Base-by-base conservation (phyloP, 208 protist species). In the Leishmania amazonensis region DNA sequence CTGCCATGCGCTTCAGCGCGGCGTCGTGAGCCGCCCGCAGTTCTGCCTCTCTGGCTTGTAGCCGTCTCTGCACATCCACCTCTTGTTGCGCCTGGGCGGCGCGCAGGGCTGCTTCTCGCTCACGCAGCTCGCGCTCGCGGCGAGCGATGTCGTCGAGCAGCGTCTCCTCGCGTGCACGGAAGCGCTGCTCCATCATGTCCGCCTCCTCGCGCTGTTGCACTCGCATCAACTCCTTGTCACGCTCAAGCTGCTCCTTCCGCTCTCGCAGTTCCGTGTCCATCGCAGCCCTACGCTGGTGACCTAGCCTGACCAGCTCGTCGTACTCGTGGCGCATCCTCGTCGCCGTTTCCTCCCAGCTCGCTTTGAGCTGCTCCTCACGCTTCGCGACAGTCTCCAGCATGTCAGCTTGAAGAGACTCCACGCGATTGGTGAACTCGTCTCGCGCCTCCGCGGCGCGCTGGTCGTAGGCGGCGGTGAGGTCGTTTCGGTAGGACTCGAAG, bases 21-120 rank as follows among this genome's bases (percentile, higher is more conserved):
- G 76, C 85, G 21, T 93, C 88, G 80, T 95, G 90, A 31, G 89
- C 85, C 28, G 84, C 67, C n/a, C 84, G 87, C 21, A 93, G 74
- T 57, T 91, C 91, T 45, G 80, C 73, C 73, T 95, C 91, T 62
- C 88, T 83, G 3, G 85, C 81, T 47, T 84, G 65, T 45, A 92
- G 51, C 64, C 79, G 53, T 15, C 81, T 83, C 64, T 88, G 83
- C 38, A 77, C 53, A 19, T 91, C 89, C 60, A 85, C 85, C 45
- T 95, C 86, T 38, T 89, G 78, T 58, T 88, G 79, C 0, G 73
- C 75, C 68, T 82, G 81, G 4, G 89, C 85, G 1, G 83, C 57
- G 42, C 86, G 89, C 60, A 91, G 78, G 68, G 82, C 80, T 38
- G 89, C 78, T 74, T 95, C 91, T 1, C 89, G 80, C 38, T 93